A percentile compares a stretch with the other conserved stretches of the same genome.
phyloP scores from a whole-genome alignment of 352 stramenopile genomes.

The Pythium periplocum region DNA sequence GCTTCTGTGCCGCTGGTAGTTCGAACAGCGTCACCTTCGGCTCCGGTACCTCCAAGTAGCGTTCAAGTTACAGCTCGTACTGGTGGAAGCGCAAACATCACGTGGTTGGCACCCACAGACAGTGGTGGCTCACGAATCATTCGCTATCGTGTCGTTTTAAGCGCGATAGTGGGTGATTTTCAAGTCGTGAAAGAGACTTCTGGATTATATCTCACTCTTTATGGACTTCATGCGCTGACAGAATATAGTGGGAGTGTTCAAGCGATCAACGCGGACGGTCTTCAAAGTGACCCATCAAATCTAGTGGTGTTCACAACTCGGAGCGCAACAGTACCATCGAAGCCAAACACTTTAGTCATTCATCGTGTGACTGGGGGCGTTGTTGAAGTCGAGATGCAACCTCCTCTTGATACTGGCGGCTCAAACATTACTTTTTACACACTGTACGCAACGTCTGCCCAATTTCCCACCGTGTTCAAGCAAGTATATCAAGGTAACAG shows the following conservation, averaged over 20 bases:
- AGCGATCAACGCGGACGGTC: conserved; percentile 28
- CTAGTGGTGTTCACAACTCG: conserved; percentile 23
- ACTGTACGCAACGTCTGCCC: conserved; percentile 26
- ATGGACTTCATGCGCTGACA: conserved; percentile 24
- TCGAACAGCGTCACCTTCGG: conserved; percentile 22
- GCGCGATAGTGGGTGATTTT: background rate
- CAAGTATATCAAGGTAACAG: conserved; percentile 32
- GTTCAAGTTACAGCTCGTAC: conserved; percentile 23
- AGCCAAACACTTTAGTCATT: conserved; percentile 22
- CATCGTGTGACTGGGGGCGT: conserved; percentile 30
- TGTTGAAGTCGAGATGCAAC: conserved; percentile 29
- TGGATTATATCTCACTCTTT: conserved; percentile 6
- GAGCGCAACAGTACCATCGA: conserved; percentile 27
- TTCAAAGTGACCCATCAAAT: conserved; percentile 19
- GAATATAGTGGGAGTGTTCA: conserved; percentile 27
- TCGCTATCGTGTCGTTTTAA: conserved; percentile 22
- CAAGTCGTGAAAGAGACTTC: background rate
- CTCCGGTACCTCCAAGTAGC: conserved; percentile 19
- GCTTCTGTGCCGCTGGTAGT: conserved; percentile 13
- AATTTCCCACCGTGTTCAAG: conserved; percentile 31
- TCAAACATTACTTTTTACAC: conserved; percentile 20
- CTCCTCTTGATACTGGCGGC: conserved; percentile 34
- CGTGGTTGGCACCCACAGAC: conserved; percentile 38
- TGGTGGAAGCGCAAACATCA: conserved; percentile 37
- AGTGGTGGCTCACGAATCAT: conserved; percentile 28